Evolutionary conservation across 2,329 filamentous ascomycete genomes (phyloP).

Genomic region (Fusarium ambrosium): DNA sequence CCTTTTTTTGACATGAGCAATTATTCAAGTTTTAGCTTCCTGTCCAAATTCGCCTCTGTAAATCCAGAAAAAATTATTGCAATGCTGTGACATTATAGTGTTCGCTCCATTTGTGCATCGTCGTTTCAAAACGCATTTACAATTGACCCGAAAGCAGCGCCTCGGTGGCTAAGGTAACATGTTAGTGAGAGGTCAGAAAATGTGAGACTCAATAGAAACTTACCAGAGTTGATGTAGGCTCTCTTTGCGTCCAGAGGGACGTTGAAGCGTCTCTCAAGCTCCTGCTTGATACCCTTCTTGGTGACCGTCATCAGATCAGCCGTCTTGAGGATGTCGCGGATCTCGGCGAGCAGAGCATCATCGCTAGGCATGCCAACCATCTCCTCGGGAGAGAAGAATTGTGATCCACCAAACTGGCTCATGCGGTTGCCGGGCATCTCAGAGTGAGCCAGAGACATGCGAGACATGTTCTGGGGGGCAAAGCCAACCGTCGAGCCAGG

Average conservation of each 20-base stretch:
- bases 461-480: constrained; percentile 64
- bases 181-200: constrained; percentile 32
- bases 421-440: constrained; percentile 72
- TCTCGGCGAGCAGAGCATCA: constrained; percentile 91
- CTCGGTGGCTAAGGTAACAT: constrained; percentile 72
- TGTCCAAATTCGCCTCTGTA: constrained; percentile 40
- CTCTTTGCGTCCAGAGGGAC: constrained; percentile 88
- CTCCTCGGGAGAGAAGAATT: constrained; percentile 74
- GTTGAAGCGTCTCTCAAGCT: constrained; percentile 91
- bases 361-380: constrained; percentile 85
- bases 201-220: constrained; percentile 41
- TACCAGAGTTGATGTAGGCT: constrained; percentile 94
- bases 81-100: constrained; percentile 38
- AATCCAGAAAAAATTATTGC: constrained; percentile 30
- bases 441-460: constrained; percentile 84
- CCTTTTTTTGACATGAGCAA: constrained; percentile 26
- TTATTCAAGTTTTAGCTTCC: constrained; percentile 43
- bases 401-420: constrained; percentile 72
- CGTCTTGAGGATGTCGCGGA: constrained; percentile 90
- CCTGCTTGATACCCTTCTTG: constrained; percentile 97
- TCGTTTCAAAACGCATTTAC: constrained; percentile 56
- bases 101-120: constrained; percentile 23
- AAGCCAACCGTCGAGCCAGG: constrained; percentile 68
- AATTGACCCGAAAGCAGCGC: constrained; percentile 83
- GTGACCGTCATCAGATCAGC: constrained; percentile 98